Evolutionary conservation across 768 basidiomycete genomes (phyloP), one percentile per base, ranked within the genome.

Genomic region (Tylopilus vinaceipallidus): DNA sequence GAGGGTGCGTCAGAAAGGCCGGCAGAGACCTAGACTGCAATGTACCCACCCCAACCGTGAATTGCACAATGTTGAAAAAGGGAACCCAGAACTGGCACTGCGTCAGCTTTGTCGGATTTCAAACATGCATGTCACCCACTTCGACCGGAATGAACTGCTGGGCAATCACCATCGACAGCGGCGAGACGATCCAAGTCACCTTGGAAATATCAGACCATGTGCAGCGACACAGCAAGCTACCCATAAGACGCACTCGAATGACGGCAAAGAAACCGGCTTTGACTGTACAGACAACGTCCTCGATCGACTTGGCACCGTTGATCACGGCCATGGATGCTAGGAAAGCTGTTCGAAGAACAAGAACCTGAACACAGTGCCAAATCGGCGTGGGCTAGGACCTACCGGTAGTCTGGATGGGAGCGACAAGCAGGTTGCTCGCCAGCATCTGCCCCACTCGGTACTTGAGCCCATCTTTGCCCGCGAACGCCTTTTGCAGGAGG

Each of bases 321-420:
- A 95, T 92, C 30, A 93, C 66, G 1, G 92, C 88, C 82, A 91
- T 87, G 22, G 82, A 88, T 0, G 86, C 75, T 27, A 95, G 76
- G 67, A 81, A 91, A 4, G 79, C 90, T 86, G 53, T 22, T 27
- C 45, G 16, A 42, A 29, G n/a, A n/a, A n/a, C n/a, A 23, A 22
- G 22, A 6, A 36, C 32, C 8, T 37, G 41, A 59, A 44, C 30
- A 19, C 20, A 6, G 37, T 16, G 32, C 41, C 38, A 45, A 32
- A 20, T 26, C 8, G 39, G 16, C 17, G 24, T 27, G 16, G 1
- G 23, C 52, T 13, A 8, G 13, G 8, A 69, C 81, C 58, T 57
- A 88, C 89, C 77, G 13, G 78, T 56, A 17, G 84, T 77, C 59
- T 89, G 86, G 45, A 93, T 75, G 16, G 91, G 91, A 13, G 91